Percentiles rank a stretch among this genome's conserved stretches.
Conservation (phyloP, 371 early-diverging fungal genomes). For the Apophysomyces elegans region DNA sequence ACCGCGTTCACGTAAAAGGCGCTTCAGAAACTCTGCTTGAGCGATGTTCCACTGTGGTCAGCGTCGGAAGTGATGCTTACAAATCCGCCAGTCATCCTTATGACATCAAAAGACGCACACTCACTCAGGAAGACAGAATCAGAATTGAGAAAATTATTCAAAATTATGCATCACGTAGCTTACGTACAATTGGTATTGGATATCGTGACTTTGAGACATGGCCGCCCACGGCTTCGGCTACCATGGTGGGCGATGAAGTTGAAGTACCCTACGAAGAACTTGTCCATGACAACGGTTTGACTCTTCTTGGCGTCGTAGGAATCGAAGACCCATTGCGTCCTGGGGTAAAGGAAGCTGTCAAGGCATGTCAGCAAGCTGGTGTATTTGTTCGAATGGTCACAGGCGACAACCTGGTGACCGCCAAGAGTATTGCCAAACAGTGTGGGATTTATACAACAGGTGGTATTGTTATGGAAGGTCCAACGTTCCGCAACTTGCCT, state of each 20-base stretch:
- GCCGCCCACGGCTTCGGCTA: constrained; percentile 43
- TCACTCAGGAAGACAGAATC: constrained; percentile 46
- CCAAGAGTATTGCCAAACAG: constrained; percentile 71
- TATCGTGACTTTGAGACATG: constrained; percentile 70
- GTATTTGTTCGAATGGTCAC: constrained; percentile 85
- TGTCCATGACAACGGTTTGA: constrained; percentile 48
- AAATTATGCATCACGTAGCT: constrained; percentile 59
- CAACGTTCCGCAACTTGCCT: constrained; percentile 63
- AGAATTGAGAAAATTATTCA: constrained; percentile 62
- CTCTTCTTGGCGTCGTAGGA: constrained; percentile 63
- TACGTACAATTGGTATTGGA: constrained; percentile 72
- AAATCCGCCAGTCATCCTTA: constrained; percentile 32
- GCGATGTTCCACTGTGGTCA: constrained; percentile 35
- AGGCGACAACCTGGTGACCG: constrained; percentile 75
- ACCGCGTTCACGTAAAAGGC: constrained; percentile 82
- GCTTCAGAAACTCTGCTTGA: constrained; percentile 85
- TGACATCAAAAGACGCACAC: constrained; percentile 52
- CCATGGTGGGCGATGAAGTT: constrained; percentile 22
- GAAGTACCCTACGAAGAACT: constrained; percentile 47
- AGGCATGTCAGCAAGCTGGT: constrained; percentile 70
- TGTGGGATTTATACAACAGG: constrained; percentile 67
- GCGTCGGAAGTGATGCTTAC: constrained; percentile 38
- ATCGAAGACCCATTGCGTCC: constrained; percentile 79
- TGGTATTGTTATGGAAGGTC: constrained; percentile 71
- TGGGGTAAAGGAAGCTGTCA: constrained; percentile 71